Percentiles rank a stretch among this genome's conserved stretches.
These are phyloP conservation scores for Xenoacremonium recifei DNA, from an alignment of 2,329 filamentous ascomycete species.

Conservation along the genomic window DNA sequence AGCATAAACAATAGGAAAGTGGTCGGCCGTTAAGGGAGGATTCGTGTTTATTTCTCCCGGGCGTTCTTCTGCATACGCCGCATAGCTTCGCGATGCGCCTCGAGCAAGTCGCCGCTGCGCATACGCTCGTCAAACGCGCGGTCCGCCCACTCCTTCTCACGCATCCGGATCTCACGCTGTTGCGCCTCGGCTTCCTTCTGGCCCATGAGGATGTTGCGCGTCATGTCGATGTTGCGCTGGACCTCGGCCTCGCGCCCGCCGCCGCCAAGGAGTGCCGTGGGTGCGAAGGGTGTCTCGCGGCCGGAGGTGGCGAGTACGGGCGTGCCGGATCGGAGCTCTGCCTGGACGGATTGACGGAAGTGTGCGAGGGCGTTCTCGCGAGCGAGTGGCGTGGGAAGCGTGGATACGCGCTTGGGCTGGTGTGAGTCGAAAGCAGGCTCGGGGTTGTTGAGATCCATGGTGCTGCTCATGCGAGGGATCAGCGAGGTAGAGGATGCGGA, in stretches of 20 bases:
- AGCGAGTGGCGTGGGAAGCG: constrained; percentile 38
- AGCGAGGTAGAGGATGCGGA: constrained; percentile 24
- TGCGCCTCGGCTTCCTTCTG: constrained; percentile 63
- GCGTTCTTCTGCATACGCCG: constrained; percentile 67
- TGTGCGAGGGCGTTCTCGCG: constrained; percentile 61
- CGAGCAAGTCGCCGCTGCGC: constrained; percentile 71
- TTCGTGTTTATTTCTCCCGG: too few relatives aligned
- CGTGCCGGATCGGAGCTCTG: constrained; percentile 52
- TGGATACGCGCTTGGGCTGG: constrained; percentile 50
- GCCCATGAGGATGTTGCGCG: constrained; percentile 55
- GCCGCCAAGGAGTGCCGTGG: constrained; percentile 30
- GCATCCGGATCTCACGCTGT: constrained; percentile 56
- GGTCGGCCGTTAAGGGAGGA: too few relatives aligned
- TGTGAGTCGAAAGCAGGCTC: constrained; percentile 50
- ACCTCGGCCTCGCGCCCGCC: constrained; percentile 39
- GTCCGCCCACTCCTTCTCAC: constrained; percentile 57
- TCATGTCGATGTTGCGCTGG: constrained; percentile 51
- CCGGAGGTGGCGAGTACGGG: constrained; percentile 32
- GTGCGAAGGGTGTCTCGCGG: constrained; percentile 39
- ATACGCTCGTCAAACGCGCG: constrained; percentile 71
- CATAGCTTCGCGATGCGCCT: constrained; percentile 77
- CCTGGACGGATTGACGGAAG: constrained; percentile 65
- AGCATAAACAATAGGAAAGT: too few relatives aligned
- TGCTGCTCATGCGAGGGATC: not conserved
- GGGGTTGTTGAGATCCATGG: constrained; percentile 25